phyloP scores from a whole-genome alignment of 2,329 filamentous ascomycete species.

The Tolypocladium pustulatum region DNA sequence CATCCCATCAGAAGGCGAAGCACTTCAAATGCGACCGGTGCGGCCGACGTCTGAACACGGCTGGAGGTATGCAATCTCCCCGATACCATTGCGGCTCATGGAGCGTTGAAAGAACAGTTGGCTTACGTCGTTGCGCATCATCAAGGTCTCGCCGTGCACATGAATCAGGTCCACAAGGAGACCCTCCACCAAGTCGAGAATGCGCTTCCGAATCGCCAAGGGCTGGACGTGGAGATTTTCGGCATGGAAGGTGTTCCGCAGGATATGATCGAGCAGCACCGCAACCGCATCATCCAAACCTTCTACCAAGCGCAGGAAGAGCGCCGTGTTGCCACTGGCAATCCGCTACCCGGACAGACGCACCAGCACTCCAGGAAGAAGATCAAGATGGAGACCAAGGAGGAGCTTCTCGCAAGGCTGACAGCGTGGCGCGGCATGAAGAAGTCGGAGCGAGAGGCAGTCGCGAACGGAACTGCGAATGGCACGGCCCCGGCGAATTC shows the following conservation, averaged over 20 bases:
- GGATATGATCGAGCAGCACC: slow-evolving; percentile 72
- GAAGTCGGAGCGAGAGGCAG: slow-evolving; percentile 43
- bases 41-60: slow-evolving; percentile 79
- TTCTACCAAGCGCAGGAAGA: slow-evolving; percentile 82
- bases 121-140: neutral
- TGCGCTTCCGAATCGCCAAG: slow-evolving; percentile 75
- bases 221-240: slow-evolving; percentile 90
- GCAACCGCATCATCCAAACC: slow-evolving; percentile 73
- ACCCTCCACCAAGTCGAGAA: slow-evolving; percentile 81
- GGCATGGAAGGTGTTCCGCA: slow-evolving; percentile 95
- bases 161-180: slow-evolving; percentile 98
- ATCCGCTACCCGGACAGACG: slow-evolving; percentile 59
- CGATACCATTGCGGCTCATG: neutral
- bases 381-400: slow-evolving; percentile 61
- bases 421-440: slow-evolving; percentile 65
- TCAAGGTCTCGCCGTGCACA: slow-evolving; percentile 82
- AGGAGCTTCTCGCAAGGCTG: slow-evolving; percentile 71
- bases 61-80: slow-evolving; percentile 57
- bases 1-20: slow-evolving; percentile 97
- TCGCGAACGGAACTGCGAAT: slow-evolving; percentile 33
- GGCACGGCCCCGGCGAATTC: slow-evolving; percentile 23
- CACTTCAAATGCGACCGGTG: slow-evolving; percentile 97
- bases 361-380: slow-evolving; percentile 59
- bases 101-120: neutral
- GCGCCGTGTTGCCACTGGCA: slow-evolving; percentile 71